Evolutionary conservation across 2,329 filamentous ascomycete species (phyloP), one percentile per base, ranked within the genome.

Genomic region (Massarina eburnea): DNA sequence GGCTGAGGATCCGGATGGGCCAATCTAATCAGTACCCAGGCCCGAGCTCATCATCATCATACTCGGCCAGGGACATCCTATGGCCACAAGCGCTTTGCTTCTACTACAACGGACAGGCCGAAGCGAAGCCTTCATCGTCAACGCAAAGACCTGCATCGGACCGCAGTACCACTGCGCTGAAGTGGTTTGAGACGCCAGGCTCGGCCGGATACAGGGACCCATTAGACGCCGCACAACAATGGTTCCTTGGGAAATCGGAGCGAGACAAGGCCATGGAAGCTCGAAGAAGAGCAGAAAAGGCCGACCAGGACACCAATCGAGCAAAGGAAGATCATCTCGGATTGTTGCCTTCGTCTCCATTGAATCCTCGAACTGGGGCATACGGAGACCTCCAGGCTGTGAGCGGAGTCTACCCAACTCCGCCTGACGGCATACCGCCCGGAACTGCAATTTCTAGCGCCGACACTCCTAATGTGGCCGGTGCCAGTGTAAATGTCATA

Each of bases 251-350:
- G 7, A 68, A 71, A 39, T 37, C 56, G 2, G 65, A 68, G 32
- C 58, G 68, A 33, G 68, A 71, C 39, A 68, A 62, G 45, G 41
- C 57, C 20, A 24, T 61, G n/a, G 67, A 68, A 39, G 63, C 71
- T 27, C 69, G 63, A 6, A 70, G 75, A 29, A 61, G 66, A 39
- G 71, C 80, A 53, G 60, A 65, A 12, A 76, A 70, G 55, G 69
- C 67, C 19, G 73, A 76, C 19, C 80, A 74, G 51, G 79, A 74
- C 1, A 73, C 80, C 39, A 46, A 54, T 17, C 60, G 58, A 30
- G 52, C 51, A 17, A 68, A 66, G 44, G 63, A 67, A 9, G 66
- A 71, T 14, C 48, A 50, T 15, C 45, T 53, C 7, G 54, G 47
- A 4, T 43, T 67, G 2, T 59, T 61, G 33, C 62, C 69, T 3